Evolutionary conservation across 2,329 filamentous ascomycete species (phyloP), one percentile per base, ranked within the genome.

Genomic region (Fusarium fracticaudum): DNA sequence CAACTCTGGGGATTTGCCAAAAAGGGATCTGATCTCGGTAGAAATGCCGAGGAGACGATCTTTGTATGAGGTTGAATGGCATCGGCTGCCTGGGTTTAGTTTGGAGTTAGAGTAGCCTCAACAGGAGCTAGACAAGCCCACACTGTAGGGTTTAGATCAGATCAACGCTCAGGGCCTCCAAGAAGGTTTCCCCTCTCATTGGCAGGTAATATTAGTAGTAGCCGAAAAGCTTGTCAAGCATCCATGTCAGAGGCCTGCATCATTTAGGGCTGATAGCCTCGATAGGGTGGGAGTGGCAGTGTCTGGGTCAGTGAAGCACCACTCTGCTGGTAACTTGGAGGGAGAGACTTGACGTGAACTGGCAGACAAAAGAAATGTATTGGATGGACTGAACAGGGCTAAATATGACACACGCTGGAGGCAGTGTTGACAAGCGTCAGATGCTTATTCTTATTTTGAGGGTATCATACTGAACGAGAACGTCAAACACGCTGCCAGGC

Each of bases 241-340:
- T 44, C 50, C 64, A 51, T 54, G 57, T 67, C 59, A 55, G 44
- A 71, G 11, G 54, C 44, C 58, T 75, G 68, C 68, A 72, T 72
- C 64, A 74, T 74, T 74, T 74, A 74, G 72, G 72, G 72, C 72
- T 74, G 72, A 74, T 57, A 74, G 72, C 64, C 53, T 63, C 47
- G 43, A 65, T 40, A 43, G 47, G 38, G 72, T 62, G 72, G 72
- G 68, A 75, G 72, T 75, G 72, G 63, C 43, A 37, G 63, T 67
- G 64, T 59, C 26, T 47, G 59, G 38, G n/a, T 51, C 58, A 73
- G 54, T 58, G 70, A 63, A 54, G 71, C 55, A 61, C 71, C 71
- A 62, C 55, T 50, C 45, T 71, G 64, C 48, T 72, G 72, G 72
- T 72, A 74, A 69, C 67, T 55, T 65, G 71, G 58, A 48, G 67